Conservation (phyloP, 805 yeast species). For the Barnettozyma salicaria region DNA sequence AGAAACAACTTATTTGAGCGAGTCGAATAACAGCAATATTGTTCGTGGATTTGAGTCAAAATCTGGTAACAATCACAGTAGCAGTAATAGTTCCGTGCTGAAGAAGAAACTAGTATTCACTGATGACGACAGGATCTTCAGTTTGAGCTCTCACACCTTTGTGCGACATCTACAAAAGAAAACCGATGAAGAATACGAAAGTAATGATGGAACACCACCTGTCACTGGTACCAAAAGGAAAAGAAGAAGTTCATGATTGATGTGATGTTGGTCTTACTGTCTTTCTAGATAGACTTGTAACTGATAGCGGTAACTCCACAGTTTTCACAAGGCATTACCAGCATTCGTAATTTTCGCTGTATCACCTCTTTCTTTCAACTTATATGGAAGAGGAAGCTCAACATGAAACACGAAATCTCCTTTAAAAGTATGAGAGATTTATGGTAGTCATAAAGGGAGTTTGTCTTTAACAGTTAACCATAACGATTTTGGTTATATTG, state of each 20-base stretch:
- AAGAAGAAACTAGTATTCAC: constrained; percentile 46
- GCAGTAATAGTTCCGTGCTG: constrained; percentile 30
- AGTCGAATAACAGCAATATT: constrained; percentile 66
- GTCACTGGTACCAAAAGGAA: constrained; percentile 12
- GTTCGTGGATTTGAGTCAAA: constrained; percentile 89
- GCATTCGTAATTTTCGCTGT: no score
- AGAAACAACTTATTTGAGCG: constrained; percentile 73
- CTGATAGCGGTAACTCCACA: background rate
- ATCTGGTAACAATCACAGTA: constrained; percentile 40
- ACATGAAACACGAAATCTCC: no score
- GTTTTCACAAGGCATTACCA: no score
- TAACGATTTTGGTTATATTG: no score
- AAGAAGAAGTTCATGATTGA: constrained; percentile 14
- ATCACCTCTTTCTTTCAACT: no score
- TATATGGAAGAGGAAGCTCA: no score
- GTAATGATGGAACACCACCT: constrained; percentile 21
- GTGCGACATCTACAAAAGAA: constrained; percentile 55
- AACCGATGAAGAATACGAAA: constrained; percentile 29
- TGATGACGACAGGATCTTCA: constrained; percentile 77
- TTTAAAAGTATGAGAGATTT: no score
- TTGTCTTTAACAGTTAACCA: no score
- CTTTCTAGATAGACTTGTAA: no score
- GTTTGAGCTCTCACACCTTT: constrained; percentile 65
- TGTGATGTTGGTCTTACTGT: no score
- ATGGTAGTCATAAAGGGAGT: no score